Base-by-base conservation (phyloP, 176 grass and related monocot genomes). In the Elaeis guineensis region DNA sequence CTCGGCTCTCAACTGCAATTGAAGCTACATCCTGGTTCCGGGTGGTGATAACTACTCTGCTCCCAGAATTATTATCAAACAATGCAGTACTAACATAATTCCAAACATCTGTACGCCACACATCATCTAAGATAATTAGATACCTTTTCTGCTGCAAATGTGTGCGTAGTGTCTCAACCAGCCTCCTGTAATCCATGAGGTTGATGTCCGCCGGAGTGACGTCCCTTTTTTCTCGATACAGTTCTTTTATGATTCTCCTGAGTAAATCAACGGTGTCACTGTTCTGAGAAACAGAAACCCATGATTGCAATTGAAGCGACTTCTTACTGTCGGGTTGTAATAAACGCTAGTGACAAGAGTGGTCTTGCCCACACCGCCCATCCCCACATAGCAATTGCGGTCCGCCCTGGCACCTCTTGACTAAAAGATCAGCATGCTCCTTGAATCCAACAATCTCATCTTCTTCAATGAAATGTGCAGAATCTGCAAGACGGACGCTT, bases 111-210 rank as follows among this genome's bases (percentile, higher is more conserved):
- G 79, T 65, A 17, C 84, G 52, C 89, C 89, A 93, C 0, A 93
- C 77, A 79, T 93, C 89, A 63, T 87, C 83, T 19, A 93, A 55
- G 9, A 93, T 73, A 25, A 93, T 84, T 22, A 93, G 59, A 26
- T 74, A 93, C 67, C 71, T 93, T 24, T 16, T 78, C 3, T n/a
- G 16, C 48, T 56, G 4, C 48, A 88, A 69, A 21, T 4, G 53
- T 8, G 21, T n/a, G 1, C 21, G 44, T 5, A 53, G 35, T 54
- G 58, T 35, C 58, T 61, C 17, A 39, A 62, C 61, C 58, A 61
- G 26, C 5, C 25, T 28, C 0, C 49, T 32, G 58, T 14, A 54
- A 17, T 49, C 58, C 52, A 59, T 59, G 62, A 48, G 58, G 69
- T 52, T 16, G 35, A 49, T 50, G 7, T 62, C 50, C 54, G 14